phyloP scores from a whole-genome alignment of 805 yeast species.

The Candida palmyrensis region DNA sequence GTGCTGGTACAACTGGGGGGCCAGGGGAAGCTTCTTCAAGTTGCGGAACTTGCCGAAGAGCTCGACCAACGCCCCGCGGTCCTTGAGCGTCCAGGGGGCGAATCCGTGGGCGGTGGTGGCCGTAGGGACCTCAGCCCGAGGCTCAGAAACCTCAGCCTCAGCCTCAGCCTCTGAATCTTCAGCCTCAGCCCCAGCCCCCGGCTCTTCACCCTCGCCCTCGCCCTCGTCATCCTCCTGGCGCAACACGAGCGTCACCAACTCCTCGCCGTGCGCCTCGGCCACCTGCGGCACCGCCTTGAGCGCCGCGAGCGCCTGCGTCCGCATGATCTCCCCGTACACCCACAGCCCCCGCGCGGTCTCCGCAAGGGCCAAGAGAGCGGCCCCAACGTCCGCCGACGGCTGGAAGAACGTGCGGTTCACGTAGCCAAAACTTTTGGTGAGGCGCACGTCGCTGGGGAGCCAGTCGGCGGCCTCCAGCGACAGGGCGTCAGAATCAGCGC shows the following conservation, averaged over 20 bases:
- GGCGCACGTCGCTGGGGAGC: conserved; percentile 42
- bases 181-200: too few species aligned
- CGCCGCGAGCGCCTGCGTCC: conserved; percentile 55
- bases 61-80: conserved; percentile 53
- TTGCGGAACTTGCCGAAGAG: conserved; percentile 62
- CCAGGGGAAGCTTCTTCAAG: conserved; percentile 48
- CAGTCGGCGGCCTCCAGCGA: conserved; percentile 23
- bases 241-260: conserved; percentile 55
- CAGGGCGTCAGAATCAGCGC: too few species aligned
- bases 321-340: conserved; percentile 38
- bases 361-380: conserved; percentile 34
- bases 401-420: conserved; percentile 15
- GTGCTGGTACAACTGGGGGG: conserved; percentile 49
- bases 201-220: conserved; percentile 22
- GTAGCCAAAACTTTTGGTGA: conserved; percentile 35
- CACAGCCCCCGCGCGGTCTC: conserved; percentile 31
- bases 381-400: conserved; percentile 26
- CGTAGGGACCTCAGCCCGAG: too few species aligned
- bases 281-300: conserved; percentile 55
- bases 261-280: conserved; percentile 60
- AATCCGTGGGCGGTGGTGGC: too few species aligned
- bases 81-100: conserved; percentile 42
- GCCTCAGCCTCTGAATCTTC: conserved; percentile 10
- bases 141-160: conserved; percentile 13
- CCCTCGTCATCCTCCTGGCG: conserved; percentile 21